Evolutionary conservation across 768 basidiomycete genomes (phyloP), one percentile per base, ranked within the genome.

Genomic region (Lactifluus piperatus): DNA sequence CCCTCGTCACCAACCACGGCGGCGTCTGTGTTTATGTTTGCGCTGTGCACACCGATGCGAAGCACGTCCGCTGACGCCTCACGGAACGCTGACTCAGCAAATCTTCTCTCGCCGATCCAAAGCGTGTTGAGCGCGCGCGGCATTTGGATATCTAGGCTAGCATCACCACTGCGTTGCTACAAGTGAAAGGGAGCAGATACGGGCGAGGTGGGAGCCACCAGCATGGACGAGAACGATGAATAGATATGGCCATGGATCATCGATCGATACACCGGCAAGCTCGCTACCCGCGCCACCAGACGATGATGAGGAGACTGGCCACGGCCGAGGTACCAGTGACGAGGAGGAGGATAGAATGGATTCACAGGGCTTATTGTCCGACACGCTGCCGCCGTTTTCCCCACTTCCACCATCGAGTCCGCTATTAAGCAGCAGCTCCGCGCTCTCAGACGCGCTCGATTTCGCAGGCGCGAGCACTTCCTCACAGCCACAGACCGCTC

Each of bases 251-350:
- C n/a, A n/a, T n/a, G n/a, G n/a, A n/a, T n/a, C n/a, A 26, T 69
- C 76, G n/a, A 74, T 78, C 43, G 73, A 68, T 39, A 49, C 72
- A 32, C 76, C 79, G 3, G 71, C 77, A 16, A 76, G 72, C 57
- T 79, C 79, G 2, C 66, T 79, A 32, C 77, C 78, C 3, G 69
- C 75, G 22, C 75, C 76, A 30, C 79, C 78, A 62, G 80, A 76
- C 64, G 79, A 81, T 56, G 41, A 37, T 37, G 41, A 39, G n/a
- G n/a, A n/a, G n/a, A n/a, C n/a, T n/a, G n/a, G n/a, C n/a, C n/a
- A n/a, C n/a, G n/a, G n/a, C n/a, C n/a, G n/a, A n/a, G n/a, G n/a
- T n/a, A n/a, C n/a, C n/a, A n/a, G n/a, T n/a, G n/a, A n/a, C n/a
- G n/a, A n/a, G n/a, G n/a, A n/a, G n/a, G n/a, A n/a, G n/a, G n/a